phyloP scores from a whole-genome alignment of 2,329 filamentous ascomycete species.

The Talaromyces sp. region DNA sequence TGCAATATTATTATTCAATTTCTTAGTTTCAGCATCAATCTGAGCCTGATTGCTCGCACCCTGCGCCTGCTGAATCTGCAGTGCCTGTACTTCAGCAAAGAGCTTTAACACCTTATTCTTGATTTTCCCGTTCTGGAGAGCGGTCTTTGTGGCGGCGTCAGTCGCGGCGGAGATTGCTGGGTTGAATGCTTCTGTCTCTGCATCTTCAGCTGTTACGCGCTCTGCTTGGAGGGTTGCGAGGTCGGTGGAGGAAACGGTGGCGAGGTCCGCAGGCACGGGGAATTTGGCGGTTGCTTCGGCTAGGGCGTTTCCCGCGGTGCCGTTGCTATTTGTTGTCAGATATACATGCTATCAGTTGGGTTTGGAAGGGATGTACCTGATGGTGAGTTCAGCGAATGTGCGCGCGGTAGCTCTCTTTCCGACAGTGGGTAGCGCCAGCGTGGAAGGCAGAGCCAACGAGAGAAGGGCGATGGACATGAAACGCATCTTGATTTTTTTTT shows the following conservation, averaged over 20 bases:
- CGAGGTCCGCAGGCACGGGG: not conserved
- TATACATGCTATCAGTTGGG: no score
- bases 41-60: not conserved
- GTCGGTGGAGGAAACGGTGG: not conserved
- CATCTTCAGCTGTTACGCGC: conserved; percentile 1
- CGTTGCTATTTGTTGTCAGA: not conserved
- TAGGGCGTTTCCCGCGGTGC: conserved; percentile 1
- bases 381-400: not conserved
- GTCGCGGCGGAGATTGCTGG: not conserved
- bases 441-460: not conserved
- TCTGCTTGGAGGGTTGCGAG: not conserved
- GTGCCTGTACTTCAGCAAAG: not conserved
- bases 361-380: not conserved
- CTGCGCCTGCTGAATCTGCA: conserved; percentile 1
- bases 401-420: not conserved
- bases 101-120: not conserved
- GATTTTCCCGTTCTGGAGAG: not conserved
- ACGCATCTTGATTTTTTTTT: not conserved
- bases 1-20: not conserved
- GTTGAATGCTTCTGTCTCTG: not conserved
- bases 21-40: not conserved
- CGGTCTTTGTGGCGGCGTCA: not conserved
- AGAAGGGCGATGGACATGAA: not conserved
- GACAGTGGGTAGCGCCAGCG: not conserved
- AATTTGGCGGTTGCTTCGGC: conserved; percentile 5